Conservation (phyloP, 352 stramenopile species). For the Phytopythium litorale region DNA sequence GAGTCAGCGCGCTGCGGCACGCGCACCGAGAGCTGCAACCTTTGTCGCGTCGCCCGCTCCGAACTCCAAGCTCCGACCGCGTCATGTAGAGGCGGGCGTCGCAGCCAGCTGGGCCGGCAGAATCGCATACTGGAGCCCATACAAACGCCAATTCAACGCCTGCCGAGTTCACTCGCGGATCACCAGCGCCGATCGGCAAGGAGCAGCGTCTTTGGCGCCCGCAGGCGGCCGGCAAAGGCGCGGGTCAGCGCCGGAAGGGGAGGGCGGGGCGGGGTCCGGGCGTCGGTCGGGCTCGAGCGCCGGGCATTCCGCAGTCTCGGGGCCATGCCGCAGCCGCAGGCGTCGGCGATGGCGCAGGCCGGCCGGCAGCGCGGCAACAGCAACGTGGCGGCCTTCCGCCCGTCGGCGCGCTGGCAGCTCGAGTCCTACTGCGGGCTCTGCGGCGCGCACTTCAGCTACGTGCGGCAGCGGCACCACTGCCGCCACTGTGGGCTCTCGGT, state of each 20-base stretch:
- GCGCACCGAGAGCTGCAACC: background rate
- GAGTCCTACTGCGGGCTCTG: constrained; percentile 59
- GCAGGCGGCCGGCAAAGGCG: background rate
- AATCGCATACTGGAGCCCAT: background rate
- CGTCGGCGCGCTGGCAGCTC: constrained; percentile 54
- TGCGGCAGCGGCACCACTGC: constrained; percentile 77
- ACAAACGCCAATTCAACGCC: no score
- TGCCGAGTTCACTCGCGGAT: background rate
- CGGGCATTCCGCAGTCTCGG: background rate
- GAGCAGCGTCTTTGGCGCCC: background rate
- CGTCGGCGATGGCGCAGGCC: constrained; percentile 1
- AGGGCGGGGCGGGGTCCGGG: background rate
- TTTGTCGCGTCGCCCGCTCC: background rate
- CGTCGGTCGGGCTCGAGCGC: no score
- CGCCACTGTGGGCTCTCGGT: constrained; percentile 72
- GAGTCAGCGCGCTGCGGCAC: background rate
- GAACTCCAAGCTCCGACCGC: background rate
- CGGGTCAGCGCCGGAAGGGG: background rate
- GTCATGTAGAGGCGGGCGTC: constrained; percentile 1
- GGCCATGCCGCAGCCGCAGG: constrained; percentile 12
- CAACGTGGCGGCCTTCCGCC: constrained; percentile 47
- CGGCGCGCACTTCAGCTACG: constrained; percentile 44
- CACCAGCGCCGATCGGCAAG: background rate
- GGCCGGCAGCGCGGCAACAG: constrained; percentile 27
- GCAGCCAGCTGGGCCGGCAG: background rate